phyloP scores from a whole-genome alignment of 169 alveolate genomes.

The Cryptosporidium tyzzeri region DNA sequence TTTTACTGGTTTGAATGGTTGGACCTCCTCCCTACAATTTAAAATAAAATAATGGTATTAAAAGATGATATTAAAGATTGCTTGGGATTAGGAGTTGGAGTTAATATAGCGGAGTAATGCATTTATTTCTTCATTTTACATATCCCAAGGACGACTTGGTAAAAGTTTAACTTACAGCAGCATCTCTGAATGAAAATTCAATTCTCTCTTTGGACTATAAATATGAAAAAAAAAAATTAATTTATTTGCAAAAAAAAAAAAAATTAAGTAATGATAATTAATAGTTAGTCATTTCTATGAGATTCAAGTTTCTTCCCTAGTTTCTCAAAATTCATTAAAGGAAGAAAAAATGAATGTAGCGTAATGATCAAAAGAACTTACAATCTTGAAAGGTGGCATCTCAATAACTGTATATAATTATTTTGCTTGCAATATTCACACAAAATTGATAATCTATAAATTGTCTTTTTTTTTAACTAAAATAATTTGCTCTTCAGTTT shows the following conservation, averaged over 20 bases:
- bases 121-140: neutral
- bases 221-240: slow-evolving; percentile 1
- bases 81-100: too few relatives aligned
- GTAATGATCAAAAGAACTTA: neutral
- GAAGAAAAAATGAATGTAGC: neutral
- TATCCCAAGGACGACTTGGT: neutral
- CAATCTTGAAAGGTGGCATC: slow-evolving; percentile 19
- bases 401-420: neutral
- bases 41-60: neutral
- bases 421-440: neutral
- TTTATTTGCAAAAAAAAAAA: neutral
- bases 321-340: neutral
- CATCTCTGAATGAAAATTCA: slow-evolving; percentile 59
- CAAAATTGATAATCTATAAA: neutral
- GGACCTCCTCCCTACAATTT: slow-evolving; percentile 53
- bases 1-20: slow-evolving; percentile 31
- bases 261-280: neutral
- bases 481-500: neutral
- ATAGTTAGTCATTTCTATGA: neutral
- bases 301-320: neutral
- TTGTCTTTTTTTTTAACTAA: neutral
- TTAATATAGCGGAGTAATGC: neutral
- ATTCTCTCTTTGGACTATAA: slow-evolving; percentile 32
- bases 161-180: slow-evolving; percentile 42
- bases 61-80: neutral